Conservation (phyloP, 495 filamentous ascomycete species). For the Hypoxylon lenormandii region DNA sequence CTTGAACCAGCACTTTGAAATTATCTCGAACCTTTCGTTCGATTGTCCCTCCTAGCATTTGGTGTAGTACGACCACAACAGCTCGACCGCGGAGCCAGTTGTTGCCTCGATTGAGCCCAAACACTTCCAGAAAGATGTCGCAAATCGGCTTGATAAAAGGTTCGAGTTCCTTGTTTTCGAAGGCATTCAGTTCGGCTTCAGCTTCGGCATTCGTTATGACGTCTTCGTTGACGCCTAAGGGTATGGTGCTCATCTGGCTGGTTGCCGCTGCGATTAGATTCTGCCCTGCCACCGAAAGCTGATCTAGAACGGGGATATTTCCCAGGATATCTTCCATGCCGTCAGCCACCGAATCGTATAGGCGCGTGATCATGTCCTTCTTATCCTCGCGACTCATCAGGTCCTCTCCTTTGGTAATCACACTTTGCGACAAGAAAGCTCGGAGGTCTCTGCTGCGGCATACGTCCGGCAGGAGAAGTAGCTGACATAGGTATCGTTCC, state of each 20-base stretch:
- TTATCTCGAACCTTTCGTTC: conserved; percentile 92
- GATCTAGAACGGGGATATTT: conserved; percentile 94
- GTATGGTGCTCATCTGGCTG: conserved; percentile 73
- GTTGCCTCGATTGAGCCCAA: conserved; percentile 92
- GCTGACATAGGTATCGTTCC: conserved; percentile 84
- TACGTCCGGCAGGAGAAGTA: conserved; percentile 88
- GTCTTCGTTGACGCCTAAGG: conserved; percentile 58
- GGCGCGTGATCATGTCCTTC: conserved; percentile 89
- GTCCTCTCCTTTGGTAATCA: conserved; percentile 70
- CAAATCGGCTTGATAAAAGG: conserved; percentile 99
- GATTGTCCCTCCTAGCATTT: conserved; percentile 88
- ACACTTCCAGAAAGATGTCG: conserved; percentile 95
- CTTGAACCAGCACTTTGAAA: conserved; percentile 73
- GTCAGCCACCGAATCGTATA: conserved; percentile 95
- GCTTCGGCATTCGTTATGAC: conserved; percentile 83
- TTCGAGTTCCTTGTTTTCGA: conserved; percentile 87
- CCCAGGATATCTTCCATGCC: conserved; percentile 98
- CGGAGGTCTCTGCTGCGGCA: conserved; percentile 92
- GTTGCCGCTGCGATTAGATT: conserved; percentile 91
- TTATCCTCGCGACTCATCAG: conserved; percentile 67
- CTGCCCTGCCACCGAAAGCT: conserved; percentile 90
- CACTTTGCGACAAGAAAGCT: conserved; percentile 90
- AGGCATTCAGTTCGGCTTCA: conserved; percentile 92
- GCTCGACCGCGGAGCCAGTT: conserved; percentile 95
- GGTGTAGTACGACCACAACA: conserved; percentile 90